Conservation (phyloP, 805 yeast species). For the Candida maesae region DNA sequence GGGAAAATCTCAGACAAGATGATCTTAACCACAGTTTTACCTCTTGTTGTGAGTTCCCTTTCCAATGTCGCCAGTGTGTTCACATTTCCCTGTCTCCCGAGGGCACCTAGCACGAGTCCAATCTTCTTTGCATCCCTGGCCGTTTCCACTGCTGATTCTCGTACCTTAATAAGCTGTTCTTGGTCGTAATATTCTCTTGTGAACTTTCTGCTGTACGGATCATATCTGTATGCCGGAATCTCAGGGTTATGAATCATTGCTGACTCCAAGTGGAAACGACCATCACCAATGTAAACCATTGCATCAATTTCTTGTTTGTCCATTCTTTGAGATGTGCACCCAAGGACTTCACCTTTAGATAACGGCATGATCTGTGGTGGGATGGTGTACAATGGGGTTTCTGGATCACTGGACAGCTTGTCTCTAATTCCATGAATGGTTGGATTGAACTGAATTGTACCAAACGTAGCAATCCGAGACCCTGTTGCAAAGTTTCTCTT, state of each 20-base stretch:
- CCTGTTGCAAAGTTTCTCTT: slow-evolving; percentile 64
- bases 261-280: slow-evolving; percentile 90
- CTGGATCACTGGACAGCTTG: slow-evolving; percentile 47
- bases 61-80: slow-evolving; percentile 70
- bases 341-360: slow-evolving; percentile 93
- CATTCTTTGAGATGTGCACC: slow-evolving; percentile 88
- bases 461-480: slow-evolving; percentile 74
- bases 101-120: slow-evolving; percentile 86
- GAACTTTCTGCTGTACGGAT: slow-evolving; percentile 90
- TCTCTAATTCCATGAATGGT: slow-evolving; percentile 76
- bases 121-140: slow-evolving; percentile 62
- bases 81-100: slow-evolving; percentile 93
- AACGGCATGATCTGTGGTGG: slow-evolving; percentile 93
- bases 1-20: slow-evolving; percentile 93
- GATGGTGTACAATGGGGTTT: slow-evolving; percentile 50
- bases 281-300: slow-evolving; percentile 93
- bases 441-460: slow-evolving; percentile 97
- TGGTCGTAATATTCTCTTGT: slow-evolving; percentile 89
- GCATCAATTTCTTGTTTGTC: slow-evolving; percentile 63
- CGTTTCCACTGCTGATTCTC: slow-evolving; percentile 66
- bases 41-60: slow-evolving; percentile 44
- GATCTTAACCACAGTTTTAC: slow-evolving; percentile 72
- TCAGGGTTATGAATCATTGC: slow-evolving; percentile 97
- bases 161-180: slow-evolving; percentile 67
- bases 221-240: slow-evolving; percentile 89